These are phyloP conservation scores for Fusarium sterilihyphosum DNA, from an alignment of 2,329 filamentous ascomycete genomes.

Conservation along the genomic window DNA sequence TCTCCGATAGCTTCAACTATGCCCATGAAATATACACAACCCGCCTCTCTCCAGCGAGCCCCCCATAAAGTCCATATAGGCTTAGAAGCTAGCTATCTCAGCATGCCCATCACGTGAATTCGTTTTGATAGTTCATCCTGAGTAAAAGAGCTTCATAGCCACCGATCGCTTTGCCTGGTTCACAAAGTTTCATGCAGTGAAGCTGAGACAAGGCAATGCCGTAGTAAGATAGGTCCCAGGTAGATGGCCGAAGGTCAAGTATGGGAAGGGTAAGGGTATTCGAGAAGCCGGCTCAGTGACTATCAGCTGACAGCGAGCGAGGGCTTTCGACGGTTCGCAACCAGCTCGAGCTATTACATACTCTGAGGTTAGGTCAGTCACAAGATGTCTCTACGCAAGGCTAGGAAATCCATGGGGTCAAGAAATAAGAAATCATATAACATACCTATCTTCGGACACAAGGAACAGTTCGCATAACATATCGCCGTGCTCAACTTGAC, in stretches of 20 bases:
- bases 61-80: background rate
- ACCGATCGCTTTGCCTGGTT: background rate
- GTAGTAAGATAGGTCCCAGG: background rate
- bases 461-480: conserved; percentile 2
- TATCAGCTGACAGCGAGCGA: background rate
- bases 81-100: background rate
- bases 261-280: background rate
- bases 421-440: too few relatives aligned
- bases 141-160: background rate
- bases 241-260: too few relatives aligned
- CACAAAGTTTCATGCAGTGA: background rate
- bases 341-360: background rate
- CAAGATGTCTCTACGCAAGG: background rate
- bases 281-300: background rate
- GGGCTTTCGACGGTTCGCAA: too few relatives aligned
- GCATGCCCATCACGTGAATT: background rate
- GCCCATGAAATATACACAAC: background rate
- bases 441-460: background rate
- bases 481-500: conserved; percentile 18
- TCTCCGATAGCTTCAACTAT: background rate
- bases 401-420: fast-evolving
- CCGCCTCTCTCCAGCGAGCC: fast-evolving
- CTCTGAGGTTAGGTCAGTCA: background rate
- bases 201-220: background rate
- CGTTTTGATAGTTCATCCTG: background rate